phyloP scores from a whole-genome alignment of 139 green algal genomes.

The Eudorina sp. region DNA sequence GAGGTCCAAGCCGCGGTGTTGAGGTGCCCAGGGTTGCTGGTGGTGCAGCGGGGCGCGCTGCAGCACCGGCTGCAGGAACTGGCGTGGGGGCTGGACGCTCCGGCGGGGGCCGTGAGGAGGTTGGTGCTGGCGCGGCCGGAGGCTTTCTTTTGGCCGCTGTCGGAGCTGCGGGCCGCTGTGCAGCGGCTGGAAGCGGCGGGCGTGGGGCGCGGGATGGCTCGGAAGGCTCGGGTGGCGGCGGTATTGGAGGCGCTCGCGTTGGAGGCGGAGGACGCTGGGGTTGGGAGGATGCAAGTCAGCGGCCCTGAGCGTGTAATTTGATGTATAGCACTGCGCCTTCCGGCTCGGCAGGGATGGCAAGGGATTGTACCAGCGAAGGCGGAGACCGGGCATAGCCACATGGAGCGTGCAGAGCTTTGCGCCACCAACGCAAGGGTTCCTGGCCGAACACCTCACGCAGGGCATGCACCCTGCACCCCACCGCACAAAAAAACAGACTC shows the following conservation, averaged over 20 bases:
- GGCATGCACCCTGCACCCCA: too few relatives aligned
- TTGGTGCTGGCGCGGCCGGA: slow-evolving; percentile 15
- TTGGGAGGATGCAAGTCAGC: too few relatives aligned
- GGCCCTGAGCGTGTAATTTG: too few relatives aligned
- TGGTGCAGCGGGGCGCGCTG: not conserved
- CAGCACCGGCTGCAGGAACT: slow-evolving; percentile 25
- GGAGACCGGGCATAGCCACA: too few relatives aligned
- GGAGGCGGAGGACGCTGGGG: not conserved
- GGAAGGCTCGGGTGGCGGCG: not conserved
- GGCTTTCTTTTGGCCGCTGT: not conserved
- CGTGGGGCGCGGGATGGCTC: not conserved
- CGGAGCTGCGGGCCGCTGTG: not conserved
- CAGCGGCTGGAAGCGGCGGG: not conserved
- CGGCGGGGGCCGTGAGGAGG: not conserved
- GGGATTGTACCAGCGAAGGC: too few relatives aligned
- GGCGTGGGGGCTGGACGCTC: not conserved
- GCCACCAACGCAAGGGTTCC: too few relatives aligned
- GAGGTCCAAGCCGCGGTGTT: not conserved
- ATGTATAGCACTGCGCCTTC: too few relatives aligned
- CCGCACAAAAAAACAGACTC: too few relatives aligned
- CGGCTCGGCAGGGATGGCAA: too few relatives aligned
- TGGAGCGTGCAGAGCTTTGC: too few relatives aligned
- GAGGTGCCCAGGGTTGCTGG: not conserved
- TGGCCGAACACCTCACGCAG: too few relatives aligned
- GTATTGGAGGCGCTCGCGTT: not conserved